A percentile compares a stretch with the other conserved stretches of the same genome.
These are phyloP conservation scores for Ceratocystis cubensis DNA, from an alignment of 2,329 filamentous ascomycete genomes.

Conservation along the genomic window DNA sequence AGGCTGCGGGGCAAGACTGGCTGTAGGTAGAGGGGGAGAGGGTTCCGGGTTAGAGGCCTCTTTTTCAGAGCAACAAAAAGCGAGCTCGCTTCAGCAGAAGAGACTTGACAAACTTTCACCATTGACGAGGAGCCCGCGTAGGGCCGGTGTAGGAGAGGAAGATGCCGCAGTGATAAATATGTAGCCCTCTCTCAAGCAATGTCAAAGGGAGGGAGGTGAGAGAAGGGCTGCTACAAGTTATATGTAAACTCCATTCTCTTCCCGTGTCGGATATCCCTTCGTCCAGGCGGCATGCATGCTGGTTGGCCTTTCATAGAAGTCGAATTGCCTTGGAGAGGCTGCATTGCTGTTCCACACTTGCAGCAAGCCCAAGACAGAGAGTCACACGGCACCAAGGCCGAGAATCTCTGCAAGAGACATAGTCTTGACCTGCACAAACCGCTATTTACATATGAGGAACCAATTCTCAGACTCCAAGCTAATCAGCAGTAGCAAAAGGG, in stretches of 20 bases:
- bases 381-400: not conserved
- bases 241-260: not conserved
- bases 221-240: not conserved
- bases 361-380: not conserved
- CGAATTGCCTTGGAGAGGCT: not conserved
- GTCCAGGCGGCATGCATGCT: not conserved
- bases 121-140: not conserved
- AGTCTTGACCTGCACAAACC: not conserved
- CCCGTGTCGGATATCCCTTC: conserved; percentile 2
- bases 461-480: not conserved
- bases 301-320: not conserved
- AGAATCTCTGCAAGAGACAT: not conserved
- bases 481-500: not conserved
- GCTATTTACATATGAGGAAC: not conserved
- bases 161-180: not conserved
- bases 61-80: not conserved
- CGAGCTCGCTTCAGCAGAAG: not conserved
- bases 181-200: not conserved
- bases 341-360: not conserved
- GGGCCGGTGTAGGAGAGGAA: not conserved
- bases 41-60: not conserved
- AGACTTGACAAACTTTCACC: not conserved
- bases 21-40: not conserved
- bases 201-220: not conserved
- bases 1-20: not conserved